Percentiles rank a stretch among this genome's conserved stretches.
phyloP scores from a whole-genome alignment of 2,329 filamentous ascomycete species.

The Amauroascus niger region DNA sequence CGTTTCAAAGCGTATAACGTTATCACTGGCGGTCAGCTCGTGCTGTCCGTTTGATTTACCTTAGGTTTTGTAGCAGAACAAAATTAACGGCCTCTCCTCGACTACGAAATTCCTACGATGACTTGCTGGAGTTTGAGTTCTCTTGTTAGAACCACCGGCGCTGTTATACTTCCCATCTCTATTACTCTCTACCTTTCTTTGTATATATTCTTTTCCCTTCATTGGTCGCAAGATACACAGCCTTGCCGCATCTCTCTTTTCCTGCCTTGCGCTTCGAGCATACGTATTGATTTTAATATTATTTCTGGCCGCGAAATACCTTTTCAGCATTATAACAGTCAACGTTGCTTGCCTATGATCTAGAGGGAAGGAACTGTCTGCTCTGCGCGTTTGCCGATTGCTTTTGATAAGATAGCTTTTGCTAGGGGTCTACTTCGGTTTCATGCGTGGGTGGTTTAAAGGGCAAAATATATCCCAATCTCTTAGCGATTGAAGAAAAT shows the following conservation, averaged over 20 bases:
- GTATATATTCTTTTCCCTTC: constrained; percentile 11
- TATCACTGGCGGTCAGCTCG: constrained; percentile 48
- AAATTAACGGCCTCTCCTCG: not conserved
- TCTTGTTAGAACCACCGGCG: not conserved
- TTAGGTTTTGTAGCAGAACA: not conserved
- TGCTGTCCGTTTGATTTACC: constrained; percentile 54
- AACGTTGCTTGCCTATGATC: not conserved
- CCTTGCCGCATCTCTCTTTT: constrained; percentile 15
- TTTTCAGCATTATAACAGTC: not conserved
- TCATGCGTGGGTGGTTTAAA: not conserved
- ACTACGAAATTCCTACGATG: constrained; percentile 1
- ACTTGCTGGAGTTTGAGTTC: not conserved
- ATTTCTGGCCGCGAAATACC: not conserved
- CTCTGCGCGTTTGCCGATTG: not conserved
- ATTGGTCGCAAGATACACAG: constrained; percentile 6
- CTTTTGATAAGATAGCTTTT: not conserved
- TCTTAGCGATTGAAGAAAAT: too few species aligned
- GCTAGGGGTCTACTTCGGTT: not conserved
- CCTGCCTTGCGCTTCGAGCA: not conserved
- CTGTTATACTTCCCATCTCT: not conserved
- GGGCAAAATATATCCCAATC: not conserved
- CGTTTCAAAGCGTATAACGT: constrained; percentile 60
- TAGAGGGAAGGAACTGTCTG: not conserved
- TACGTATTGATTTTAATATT: not conserved
- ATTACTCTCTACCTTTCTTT: not conserved